These are phyloP conservation scores for Posidonia australis DNA, from an alignment of 106 monocot species.

Conservation along the genomic window DNA sequence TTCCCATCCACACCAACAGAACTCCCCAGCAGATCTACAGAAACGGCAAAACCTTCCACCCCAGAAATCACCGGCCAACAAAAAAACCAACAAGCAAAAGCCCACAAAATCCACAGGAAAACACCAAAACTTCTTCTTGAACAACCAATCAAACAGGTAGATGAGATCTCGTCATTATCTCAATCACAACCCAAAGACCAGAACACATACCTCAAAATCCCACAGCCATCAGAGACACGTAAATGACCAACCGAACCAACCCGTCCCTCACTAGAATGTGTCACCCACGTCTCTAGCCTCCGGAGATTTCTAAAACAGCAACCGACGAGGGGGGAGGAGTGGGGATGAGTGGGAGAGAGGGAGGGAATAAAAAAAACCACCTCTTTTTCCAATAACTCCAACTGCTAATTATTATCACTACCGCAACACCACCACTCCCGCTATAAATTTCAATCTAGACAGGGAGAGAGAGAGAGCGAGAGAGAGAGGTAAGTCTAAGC, in stretches of 20 bases:
- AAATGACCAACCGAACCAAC: no score
- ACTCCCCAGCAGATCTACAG: background rate
- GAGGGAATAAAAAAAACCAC: background rate
- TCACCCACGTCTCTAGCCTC: background rate
- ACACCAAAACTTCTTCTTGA: background rate
- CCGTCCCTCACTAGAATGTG: background rate
- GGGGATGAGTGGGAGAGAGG: background rate
- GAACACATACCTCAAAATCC: background rate
- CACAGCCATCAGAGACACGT: background rate
- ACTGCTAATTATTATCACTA: background rate
- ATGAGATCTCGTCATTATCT: background rate
- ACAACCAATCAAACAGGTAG: background rate
- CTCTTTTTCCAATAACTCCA: background rate
- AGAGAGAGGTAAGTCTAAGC: background rate
- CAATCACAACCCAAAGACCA: background rate
- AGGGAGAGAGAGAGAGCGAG: slow-evolving; percentile 4
- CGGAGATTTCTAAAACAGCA: background rate
- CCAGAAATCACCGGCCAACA: no score
- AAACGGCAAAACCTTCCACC: background rate
- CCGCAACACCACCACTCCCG: no score
- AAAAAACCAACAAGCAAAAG: no score
- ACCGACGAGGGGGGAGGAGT: background rate
- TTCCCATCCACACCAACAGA: no score
- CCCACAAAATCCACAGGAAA: no score
- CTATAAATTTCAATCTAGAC: slow-evolving; percentile 8